These are phyloP conservation scores for Spongispora temasekensis DNA, from an alignment of 1,284 basidiomycete genomes.

Conservation along the genomic window DNA sequence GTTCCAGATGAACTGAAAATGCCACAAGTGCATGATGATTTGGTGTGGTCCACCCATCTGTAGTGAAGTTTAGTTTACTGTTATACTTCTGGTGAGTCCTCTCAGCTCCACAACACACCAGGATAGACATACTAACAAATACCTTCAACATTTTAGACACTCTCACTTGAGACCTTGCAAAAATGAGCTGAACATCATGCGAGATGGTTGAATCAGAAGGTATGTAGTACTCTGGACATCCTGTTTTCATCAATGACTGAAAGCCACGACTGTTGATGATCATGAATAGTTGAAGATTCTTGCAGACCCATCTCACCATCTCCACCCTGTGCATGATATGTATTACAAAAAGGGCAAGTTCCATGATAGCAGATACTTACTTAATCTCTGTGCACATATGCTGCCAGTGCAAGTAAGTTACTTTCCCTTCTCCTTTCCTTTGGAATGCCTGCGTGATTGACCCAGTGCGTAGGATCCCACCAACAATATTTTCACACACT, in stretches of 20 bases:
- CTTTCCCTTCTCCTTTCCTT: not conserved
- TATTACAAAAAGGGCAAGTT: not conserved
- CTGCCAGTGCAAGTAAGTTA: constrained; percentile 1
- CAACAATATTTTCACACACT: not conserved
- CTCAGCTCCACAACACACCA: not conserved
- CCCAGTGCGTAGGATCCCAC: not conserved
- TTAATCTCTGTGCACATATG: not conserved
- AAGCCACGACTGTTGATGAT: no score
- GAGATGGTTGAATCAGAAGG: not conserved
- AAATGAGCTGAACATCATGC: no score
- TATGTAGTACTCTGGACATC: no score
- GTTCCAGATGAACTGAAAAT: not conserved
- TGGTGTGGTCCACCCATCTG: not conserved
- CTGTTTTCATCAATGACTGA: constrained; percentile 10
- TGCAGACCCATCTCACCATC: constrained; percentile 5
- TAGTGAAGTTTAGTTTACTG: not conserved
- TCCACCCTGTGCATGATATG: not conserved
- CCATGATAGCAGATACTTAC: not conserved
- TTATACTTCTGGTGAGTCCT: not conserved
- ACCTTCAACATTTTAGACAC: not conserved
- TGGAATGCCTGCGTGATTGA: not conserved
- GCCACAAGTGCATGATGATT: not conserved
- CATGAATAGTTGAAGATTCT: constrained; percentile 3
- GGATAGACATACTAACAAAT: not conserved
- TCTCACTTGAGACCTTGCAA: not conserved